phyloP scores from a whole-genome alignment of 2,329 filamentous ascomycete genomes.

The Madurella fahalii region DNA sequence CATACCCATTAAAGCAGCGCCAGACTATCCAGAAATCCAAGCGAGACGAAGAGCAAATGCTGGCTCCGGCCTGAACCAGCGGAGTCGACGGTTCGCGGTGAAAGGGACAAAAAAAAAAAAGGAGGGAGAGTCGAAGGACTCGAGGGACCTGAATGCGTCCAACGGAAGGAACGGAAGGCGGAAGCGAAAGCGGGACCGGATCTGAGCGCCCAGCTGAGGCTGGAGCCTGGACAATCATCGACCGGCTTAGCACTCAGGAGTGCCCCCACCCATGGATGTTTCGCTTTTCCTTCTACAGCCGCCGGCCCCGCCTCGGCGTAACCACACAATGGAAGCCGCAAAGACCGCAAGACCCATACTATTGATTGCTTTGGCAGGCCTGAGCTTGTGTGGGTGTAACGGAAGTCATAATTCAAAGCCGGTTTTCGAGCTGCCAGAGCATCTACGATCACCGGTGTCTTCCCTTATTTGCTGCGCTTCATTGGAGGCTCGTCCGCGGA shows the following conservation, averaged over 20 bases:
- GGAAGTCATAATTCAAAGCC: too few relatives aligned
- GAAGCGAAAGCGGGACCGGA: constrained; percentile 3
- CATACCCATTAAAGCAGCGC: constrained; percentile 23
- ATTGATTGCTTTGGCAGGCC: too few relatives aligned
- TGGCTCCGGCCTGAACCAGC: constrained; percentile 22
- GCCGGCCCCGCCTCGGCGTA: neutral
- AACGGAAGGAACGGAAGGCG: neutral
- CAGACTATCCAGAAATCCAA: constrained; percentile 18
- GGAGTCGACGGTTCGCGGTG: constrained; percentile 15
- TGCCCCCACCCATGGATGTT: constrained; percentile 5
- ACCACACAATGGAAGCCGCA: neutral
- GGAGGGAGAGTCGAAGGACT: constrained; percentile 4
- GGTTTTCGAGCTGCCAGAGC: too few relatives aligned
- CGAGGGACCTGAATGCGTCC: neutral
- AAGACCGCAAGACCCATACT: too few relatives aligned
- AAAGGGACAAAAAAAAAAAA: constrained; percentile 1
- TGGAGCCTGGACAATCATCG: neutral
- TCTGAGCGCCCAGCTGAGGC: neutral
- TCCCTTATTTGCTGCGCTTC: too few relatives aligned
- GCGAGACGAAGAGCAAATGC: constrained; percentile 14
- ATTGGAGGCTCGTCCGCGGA: too few relatives aligned
- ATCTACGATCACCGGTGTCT: too few relatives aligned
- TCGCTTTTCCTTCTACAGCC: constrained; percentile 1
- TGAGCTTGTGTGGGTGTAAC: too few relatives aligned
- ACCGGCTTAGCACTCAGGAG: neutral